phyloP scores from a whole-genome alignment of 139 green algal species.

The Dunaliella sp. region DNA sequence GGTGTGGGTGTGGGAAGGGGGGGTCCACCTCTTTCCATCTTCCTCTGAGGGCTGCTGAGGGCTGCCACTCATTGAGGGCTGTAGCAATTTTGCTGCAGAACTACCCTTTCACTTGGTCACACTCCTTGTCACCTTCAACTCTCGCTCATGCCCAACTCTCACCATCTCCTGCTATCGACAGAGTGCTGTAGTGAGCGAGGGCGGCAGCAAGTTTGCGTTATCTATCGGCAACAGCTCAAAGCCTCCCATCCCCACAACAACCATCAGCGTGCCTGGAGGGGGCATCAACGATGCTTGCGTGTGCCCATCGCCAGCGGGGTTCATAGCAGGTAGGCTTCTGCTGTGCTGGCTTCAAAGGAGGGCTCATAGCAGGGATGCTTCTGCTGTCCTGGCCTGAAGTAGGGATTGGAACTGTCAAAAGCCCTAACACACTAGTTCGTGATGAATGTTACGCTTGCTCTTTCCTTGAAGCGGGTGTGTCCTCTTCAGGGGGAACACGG shows the following conservation, averaged over 20 bases:
- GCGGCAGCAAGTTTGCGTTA: constrained; percentile 43
- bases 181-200: constrained; percentile 20
- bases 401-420: too few species aligned
- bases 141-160: not conserved
- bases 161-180: not conserved
- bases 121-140: not conserved
- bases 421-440: too few species aligned
- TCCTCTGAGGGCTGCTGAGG: not conserved
- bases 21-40: not conserved
- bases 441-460: too few species aligned
- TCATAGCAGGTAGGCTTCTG: not conserved
- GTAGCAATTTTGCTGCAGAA: not conserved
- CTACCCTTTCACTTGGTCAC: not conserved
- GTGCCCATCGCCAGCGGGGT: constrained; percentile 50
- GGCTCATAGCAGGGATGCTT: too few species aligned
- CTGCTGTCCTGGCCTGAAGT: too few species aligned
- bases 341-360: too few species aligned
- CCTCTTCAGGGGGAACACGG: too few species aligned
- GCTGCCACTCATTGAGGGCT: not conserved
- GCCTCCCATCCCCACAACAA: constrained; percentile 16
- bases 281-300: constrained; percentile 69
- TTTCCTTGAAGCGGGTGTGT: too few species aligned
- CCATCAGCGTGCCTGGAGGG: constrained; percentile 30
- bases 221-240: constrained; percentile 36
- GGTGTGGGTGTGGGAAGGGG: not conserved